Conservation (phyloP, 2,329 filamentous ascomycete species). For the Cladosporium austrohemisphaericum region DNA sequence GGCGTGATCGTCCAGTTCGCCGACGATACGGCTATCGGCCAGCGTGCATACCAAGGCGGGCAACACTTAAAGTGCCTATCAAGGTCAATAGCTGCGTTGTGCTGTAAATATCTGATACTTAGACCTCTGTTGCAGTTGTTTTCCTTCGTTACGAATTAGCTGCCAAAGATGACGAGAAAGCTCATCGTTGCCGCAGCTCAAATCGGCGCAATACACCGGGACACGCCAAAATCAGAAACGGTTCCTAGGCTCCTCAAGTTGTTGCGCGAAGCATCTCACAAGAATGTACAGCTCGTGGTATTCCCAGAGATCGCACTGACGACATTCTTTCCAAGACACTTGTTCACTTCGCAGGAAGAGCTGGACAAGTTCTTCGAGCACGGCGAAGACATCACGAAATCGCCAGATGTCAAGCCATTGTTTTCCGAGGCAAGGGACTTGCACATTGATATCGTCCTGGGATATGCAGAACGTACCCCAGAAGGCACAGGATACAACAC, state of each 20-base stretch:
- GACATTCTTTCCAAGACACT: conserved; percentile 54
- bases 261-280: conserved; percentile 43
- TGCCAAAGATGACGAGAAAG: conserved; percentile 42
- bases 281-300: conserved; percentile 49
- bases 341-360: conserved; percentile 36
- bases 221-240: conserved; percentile 41
- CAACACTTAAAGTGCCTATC: neutral
- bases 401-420: conserved; percentile 46
- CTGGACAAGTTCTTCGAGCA: conserved; percentile 52
- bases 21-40: conserved; percentile 2
- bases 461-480: conserved; percentile 49
- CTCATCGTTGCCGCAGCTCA: conserved; percentile 54
- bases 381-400: conserved; percentile 40
- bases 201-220: conserved; percentile 47
- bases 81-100: no score
- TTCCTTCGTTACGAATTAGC: no score
- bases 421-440: conserved; percentile 48
- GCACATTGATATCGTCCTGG: conserved; percentile 51
- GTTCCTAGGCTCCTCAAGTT: conserved; percentile 50
- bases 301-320: conserved; percentile 55
- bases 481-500: conserved; percentile 51
- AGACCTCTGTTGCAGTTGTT: no score
- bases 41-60: conserved; percentile 12
- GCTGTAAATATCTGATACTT: no score
- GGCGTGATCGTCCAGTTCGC: no score